These are phyloP conservation scores for Mikania micrantha DNA, from an alignment of 129 eudicot genomes.

Conservation along the genomic window DNA sequence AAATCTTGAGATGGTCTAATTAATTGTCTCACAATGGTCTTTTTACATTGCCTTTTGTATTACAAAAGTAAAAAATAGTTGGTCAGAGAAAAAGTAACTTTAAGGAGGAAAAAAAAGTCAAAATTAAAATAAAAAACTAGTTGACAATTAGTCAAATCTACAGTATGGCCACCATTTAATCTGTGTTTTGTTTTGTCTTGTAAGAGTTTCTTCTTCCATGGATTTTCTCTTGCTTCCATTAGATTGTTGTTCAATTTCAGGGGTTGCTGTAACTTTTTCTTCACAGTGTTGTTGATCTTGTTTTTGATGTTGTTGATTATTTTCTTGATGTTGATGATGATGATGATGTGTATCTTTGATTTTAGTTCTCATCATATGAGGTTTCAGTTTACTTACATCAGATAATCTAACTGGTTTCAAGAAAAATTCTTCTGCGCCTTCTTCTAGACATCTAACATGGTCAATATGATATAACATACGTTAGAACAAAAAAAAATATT, in stretches of 20 bases:
- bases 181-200: slow-evolving; percentile 58
- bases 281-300: slow-evolving; percentile 8
- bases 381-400: slow-evolving; percentile 76
- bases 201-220: slow-evolving; percentile 46
- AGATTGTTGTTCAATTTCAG: slow-evolving; percentile 24
- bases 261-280: slow-evolving; percentile 4
- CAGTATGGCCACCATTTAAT: slow-evolving; percentile 53
- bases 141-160: slow-evolving; percentile 32
- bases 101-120: neutral
- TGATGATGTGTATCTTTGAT: slow-evolving; percentile 21
- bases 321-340: slow-evolving; percentile 20
- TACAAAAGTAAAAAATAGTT: slow-evolving; percentile 1
- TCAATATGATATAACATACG: neutral
- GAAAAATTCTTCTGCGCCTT: slow-evolving; percentile 92
- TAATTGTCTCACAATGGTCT: slow-evolving; percentile 4
- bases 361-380: slow-evolving; percentile 74
- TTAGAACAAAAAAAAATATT: slow-evolving; percentile 6
- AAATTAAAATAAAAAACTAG: slow-evolving; percentile 11
- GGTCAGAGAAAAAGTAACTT: slow-evolving; percentile 22
- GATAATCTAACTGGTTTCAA: slow-evolving; percentile 83
- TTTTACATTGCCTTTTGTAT: slow-evolving; percentile 22
- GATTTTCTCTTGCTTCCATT: slow-evolving; percentile 59
- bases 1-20: slow-evolving; percentile 11
- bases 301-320: slow-evolving; percentile 17
- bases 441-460: slow-evolving; percentile 73